phyloP scores from a whole-genome alignment of 2,329 filamentous ascomycete species.

The Cercospora beticola region DNA sequence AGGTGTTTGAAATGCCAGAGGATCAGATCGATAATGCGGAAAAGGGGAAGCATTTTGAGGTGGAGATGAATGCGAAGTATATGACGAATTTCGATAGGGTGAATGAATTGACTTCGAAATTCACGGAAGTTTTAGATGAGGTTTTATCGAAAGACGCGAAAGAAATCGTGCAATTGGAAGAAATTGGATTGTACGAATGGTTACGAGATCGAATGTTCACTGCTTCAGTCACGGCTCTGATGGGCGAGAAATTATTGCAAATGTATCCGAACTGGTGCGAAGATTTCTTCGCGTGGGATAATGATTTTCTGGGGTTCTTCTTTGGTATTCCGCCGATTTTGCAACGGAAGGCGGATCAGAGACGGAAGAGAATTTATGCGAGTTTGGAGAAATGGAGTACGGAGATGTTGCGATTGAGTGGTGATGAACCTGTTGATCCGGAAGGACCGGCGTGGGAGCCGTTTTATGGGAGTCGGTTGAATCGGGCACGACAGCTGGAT shows the following conservation, averaged over 20 bases:
- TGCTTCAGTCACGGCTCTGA: slow-evolving; percentile 33
- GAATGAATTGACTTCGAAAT: slow-evolving; percentile 35
- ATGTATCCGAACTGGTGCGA: slow-evolving; percentile 33
- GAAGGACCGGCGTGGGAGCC: slow-evolving; percentile 34
- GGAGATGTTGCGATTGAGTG: slow-evolving; percentile 30
- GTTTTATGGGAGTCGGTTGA: slow-evolving; percentile 33
- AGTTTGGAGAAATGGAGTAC: slow-evolving; percentile 32
- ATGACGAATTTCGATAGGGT: slow-evolving; percentile 34
- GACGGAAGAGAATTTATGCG: slow-evolving; percentile 28
- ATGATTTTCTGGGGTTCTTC: slow-evolving; percentile 34
- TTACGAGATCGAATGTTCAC: slow-evolving; percentile 35
- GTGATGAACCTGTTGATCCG: slow-evolving; percentile 30
- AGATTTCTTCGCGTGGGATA: slow-evolving; percentile 37
- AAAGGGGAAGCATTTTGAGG: slow-evolving; percentile 27
- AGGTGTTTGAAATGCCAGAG: slow-evolving; percentile 29
- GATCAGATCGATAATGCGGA: slow-evolving; percentile 29
- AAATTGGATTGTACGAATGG: slow-evolving; percentile 35
- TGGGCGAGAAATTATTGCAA: slow-evolving; percentile 34
- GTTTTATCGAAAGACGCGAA: slow-evolving; percentile 27
- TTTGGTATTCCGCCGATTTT: slow-evolving; percentile 33
- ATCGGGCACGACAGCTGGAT: slow-evolving; percentile 33
- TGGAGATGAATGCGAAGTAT: slow-evolving; percentile 33
- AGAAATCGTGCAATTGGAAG: slow-evolving; percentile 21
- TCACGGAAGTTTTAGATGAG: slow-evolving; percentile 25
- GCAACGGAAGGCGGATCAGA: slow-evolving; percentile 26